Evolutionary conservation across 805 yeast genomes (phyloP).

Genomic region (Hanseniaspora vineae): DNA sequence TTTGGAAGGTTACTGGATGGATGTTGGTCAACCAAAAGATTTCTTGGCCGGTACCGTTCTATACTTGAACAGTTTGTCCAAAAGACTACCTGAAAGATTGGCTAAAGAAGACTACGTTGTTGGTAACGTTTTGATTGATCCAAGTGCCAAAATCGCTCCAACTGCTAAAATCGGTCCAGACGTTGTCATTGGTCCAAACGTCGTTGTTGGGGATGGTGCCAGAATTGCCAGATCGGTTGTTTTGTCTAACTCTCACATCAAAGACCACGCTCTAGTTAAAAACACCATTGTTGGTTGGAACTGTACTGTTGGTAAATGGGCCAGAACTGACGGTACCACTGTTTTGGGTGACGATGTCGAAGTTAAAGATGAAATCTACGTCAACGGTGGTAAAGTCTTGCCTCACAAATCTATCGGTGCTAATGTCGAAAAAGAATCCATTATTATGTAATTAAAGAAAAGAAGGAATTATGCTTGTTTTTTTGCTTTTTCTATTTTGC

Average conservation of each 20-base stretch:
- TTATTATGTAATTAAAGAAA: slow-evolving; percentile 64
- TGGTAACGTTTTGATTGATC: slow-evolving; percentile 89
- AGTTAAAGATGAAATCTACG: slow-evolving; percentile 95
- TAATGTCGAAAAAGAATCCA: slow-evolving; percentile 94
- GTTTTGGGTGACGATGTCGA: slow-evolving; percentile 98
- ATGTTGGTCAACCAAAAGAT: slow-evolving; percentile 99
- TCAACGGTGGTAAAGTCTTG: slow-evolving; percentile 97
- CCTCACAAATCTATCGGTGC: slow-evolving; percentile 96
- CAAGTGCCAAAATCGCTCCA: slow-evolving; percentile 86
- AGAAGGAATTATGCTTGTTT: not conserved
- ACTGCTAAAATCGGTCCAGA: slow-evolving; percentile 96
- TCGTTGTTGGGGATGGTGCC: slow-evolving; percentile 93
- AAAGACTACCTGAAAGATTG: slow-evolving; percentile 62
- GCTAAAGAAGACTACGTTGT: slow-evolving; percentile 55
- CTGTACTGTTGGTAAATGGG: slow-evolving; percentile 97
- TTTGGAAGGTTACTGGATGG: slow-evolving; percentile 99
- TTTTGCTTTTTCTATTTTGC: not conserved
- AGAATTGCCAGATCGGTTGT: slow-evolving; percentile 94
- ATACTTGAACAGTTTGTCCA: slow-evolving; percentile 75
- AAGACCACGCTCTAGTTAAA: slow-evolving; percentile 96
- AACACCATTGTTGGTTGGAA: slow-evolving; percentile 99
- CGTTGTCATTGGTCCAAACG: slow-evolving; percentile 95
- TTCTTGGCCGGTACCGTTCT: slow-evolving; percentile 91
- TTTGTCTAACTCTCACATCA: slow-evolving; percentile 78
- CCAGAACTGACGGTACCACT: slow-evolving; percentile 94